These are phyloP conservation scores for Orbilia brochopaga DNA, from an alignment of 2,329 filamentous ascomycete genomes.

Conservation along the genomic window DNA sequence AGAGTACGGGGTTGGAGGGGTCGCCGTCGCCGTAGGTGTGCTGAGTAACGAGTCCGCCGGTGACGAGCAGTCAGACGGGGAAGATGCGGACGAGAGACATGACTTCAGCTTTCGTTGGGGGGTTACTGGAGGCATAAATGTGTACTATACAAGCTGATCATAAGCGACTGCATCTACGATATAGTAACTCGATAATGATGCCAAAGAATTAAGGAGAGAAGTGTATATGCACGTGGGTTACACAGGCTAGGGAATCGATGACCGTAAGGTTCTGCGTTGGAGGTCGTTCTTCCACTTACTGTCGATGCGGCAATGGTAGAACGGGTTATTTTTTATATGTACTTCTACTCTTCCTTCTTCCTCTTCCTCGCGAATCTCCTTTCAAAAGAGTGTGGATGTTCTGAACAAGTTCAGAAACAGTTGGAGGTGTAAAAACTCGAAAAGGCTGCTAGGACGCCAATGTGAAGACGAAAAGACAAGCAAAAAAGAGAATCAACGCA, in stretches of 20 bases:
- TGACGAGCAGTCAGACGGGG: slow-evolving; percentile 49
- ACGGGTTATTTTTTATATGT: slow-evolving; percentile 7
- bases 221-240: too few species aligned
- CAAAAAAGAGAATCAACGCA: slow-evolving; percentile 45
- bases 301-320: slow-evolving; percentile 3
- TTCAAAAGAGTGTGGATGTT: slow-evolving; percentile 50
- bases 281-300: slow-evolving; percentile 23
- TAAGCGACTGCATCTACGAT: background rate
- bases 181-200: too few species aligned
- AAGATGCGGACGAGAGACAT: slow-evolving; percentile 47
- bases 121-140: slow-evolving; percentile 46
- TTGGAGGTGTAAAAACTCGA: slow-evolving; percentile 42
- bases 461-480: slow-evolving; percentile 23
- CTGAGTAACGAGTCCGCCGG: slow-evolving; percentile 39
- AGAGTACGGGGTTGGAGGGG: slow-evolving; percentile 44
- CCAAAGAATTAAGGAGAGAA: too few species aligned
- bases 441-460: slow-evolving; percentile 43
- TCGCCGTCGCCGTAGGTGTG: slow-evolving; percentile 38
- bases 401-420: slow-evolving; percentile 52
- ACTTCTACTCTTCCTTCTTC: slow-evolving; percentile 10
- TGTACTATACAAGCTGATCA: slow-evolving; percentile 5
- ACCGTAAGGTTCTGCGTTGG: slow-evolving; percentile 6
- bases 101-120: slow-evolving; percentile 47
- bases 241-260: too few species aligned
- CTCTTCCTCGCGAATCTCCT: slow-evolving; percentile 26